phyloP scores from a whole-genome alignment of 2,329 filamentous ascomycete species.

The Trichoderma endophyticum region DNA sequence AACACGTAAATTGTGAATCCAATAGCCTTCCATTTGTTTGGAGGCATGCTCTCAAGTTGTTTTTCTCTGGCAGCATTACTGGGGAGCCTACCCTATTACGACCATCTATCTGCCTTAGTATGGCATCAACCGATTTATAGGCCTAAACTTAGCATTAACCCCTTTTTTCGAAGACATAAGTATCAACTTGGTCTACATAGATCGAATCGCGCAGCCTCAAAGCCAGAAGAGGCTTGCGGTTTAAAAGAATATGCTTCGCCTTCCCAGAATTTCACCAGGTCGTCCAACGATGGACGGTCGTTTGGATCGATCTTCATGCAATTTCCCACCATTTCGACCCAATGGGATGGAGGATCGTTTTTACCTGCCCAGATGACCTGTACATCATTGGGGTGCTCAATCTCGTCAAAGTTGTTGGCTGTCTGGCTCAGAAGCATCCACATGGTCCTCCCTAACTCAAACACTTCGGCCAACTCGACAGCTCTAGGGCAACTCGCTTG shows the following conservation, averaged over 20 bases:
- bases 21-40: background rate
- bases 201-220: too few relatives aligned
- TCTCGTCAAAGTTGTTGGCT: background rate
- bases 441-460: background rate
- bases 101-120: background rate
- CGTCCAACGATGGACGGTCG: background rate
- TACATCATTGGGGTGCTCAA: background rate
- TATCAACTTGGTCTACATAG: too few relatives aligned
- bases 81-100: background rate
- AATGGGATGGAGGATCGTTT: background rate
- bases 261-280: background rate
- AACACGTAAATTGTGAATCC: fast-evolving
- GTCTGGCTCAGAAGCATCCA: background rate
- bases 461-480: background rate
- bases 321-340: background rate
- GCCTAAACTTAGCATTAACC: too few relatives aligned
- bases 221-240: too few relatives aligned
- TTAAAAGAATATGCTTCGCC: background rate
- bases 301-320: background rate
- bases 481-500: background rate
- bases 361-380: background rate
- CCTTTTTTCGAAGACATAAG: too few relatives aligned
- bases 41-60: background rate
- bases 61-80: background rate
- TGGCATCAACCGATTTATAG: background rate